These are phyloP conservation scores for Megacollybia marginata DNA, from an alignment of 768 basidiomycete species.

Conservation along the genomic window DNA sequence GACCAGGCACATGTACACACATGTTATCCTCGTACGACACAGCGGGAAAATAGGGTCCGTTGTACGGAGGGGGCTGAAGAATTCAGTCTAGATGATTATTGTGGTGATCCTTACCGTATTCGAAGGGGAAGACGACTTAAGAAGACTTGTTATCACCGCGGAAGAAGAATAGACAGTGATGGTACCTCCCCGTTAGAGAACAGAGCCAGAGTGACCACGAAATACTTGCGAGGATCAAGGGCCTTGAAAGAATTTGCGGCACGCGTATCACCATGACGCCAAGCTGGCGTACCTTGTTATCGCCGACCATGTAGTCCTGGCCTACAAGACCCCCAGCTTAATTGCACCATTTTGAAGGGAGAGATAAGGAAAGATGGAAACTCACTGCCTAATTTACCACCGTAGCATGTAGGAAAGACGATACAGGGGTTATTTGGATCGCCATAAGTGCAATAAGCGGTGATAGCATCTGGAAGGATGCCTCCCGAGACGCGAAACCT, in stretches of 20 bases:
- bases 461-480: constrained; percentile 46
- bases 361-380: constrained; percentile 1
- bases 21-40: constrained; percentile 55
- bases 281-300: constrained; percentile 36
- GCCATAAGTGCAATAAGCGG: constrained; percentile 51
- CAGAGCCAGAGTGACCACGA: constrained; percentile 46
- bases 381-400: constrained; percentile 44
- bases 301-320: constrained; percentile 40
- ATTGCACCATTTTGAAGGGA: not conserved
- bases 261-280: not conserved
- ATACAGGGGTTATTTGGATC: constrained; percentile 45
- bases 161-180: not conserved
- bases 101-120: constrained; percentile 35
- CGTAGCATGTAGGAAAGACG: constrained; percentile 52
- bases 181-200: constrained; percentile 55
- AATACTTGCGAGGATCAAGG: constrained; percentile 46
- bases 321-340: constrained; percentile 23
- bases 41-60: constrained; percentile 51
- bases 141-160: constrained; percentile 1
- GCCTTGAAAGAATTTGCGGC: constrained; percentile 20
- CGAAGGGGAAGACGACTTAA: constrained; percentile 53
- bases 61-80: constrained; percentile 42
- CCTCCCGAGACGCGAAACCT: constrained; percentile 46
- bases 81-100: not conserved
- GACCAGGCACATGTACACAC: constrained; percentile 20